Evolutionary conservation across 2,329 filamentous ascomycete species (phyloP), one percentile per base, ranked within the genome.

Genomic region (Corniculantispora saksenae): DNA sequence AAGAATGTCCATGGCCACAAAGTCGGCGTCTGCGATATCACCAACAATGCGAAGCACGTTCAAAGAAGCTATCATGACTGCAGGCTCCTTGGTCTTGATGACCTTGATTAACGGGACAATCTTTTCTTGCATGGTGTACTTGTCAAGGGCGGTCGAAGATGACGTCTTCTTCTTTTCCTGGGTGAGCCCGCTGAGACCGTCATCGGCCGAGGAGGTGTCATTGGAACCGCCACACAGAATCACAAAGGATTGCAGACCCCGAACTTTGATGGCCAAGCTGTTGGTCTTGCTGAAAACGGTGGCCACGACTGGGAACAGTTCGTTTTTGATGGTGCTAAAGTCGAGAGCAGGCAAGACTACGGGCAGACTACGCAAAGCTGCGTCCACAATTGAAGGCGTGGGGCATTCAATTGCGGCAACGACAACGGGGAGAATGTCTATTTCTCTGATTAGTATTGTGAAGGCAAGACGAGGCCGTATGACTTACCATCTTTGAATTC

Each of bases 51-150:
- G 87, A 69, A 98, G 88, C 1, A 97, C 93, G 63, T 89, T 90
- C 40, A 98, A 82, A 0, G 93, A 91, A 7, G 94, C 94, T 83
- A 98, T 91, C 92, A 98, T 98, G 12, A 99, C 95, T 9, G 93
- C 94, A 0, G 95, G 95, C 76, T 99, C 95, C 75, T 97, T 98
- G 0, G 95, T 99, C 78, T 97, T 98, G 80, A 99, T 98, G 2
- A 84, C 93, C 73, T 92, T 93, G 67, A 99, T 84, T 5, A 98
- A 80, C 0, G 95, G 95, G 0, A 98, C 86, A 40, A 99, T 91
- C 80, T 97, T 98, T 75, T 99, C 95, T 76, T 99, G 95, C 80
- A 99, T 94, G 0, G 95, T 98, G 74, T 95, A 98, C 76, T 98
- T 98, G 80, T 99, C 95, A 32, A 99, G 82, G 3, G 94, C 94